Base-by-base conservation (phyloP, 352 stramenopile genomes). In the Globisporangium recalcitrans region DNA sequence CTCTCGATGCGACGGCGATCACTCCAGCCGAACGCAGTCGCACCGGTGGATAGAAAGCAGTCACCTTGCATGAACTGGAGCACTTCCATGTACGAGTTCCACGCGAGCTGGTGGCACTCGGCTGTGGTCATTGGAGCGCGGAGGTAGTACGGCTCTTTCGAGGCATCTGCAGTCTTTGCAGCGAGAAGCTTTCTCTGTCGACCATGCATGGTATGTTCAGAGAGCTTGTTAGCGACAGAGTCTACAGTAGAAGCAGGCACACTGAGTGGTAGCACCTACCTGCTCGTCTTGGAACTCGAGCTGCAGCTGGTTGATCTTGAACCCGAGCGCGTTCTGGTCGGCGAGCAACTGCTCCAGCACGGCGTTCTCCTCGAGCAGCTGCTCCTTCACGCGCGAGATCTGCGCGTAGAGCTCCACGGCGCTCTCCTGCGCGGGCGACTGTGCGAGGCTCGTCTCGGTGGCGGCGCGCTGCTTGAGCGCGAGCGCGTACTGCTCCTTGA, bases 311-410 rank as follows among this genome's bases (percentile, higher is more conserved):
- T 75, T 55, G 29, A 80, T 64, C 55, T 69, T 75, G 22, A 75
- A 68, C 44, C 75, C 61, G 54, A 86, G 75, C 36, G 75, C 69
- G n/a, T 61, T 60, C 40, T 84, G 75, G n/a, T 70, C 63, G 13
- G 74, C 63, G 24, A 72, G 59, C n/a, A 77, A 63, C 13, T 75
- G 66, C 27, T 77, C 69, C 56, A 88, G 64, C 62, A 72, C 62
- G 9, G 82, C 70, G 55, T 87, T 85, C 57, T 83, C 78, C 54
- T 69, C 59, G 10, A 70, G 63, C 14, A 90, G 71, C 48, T 69
- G 64, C 55, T 90, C 77, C 29, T 82, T 82, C 21, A 74, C 62
- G 29, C 71, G 66, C 46, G 75, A 78, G 38, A 85, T 58, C 47
- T 84, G 62, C 64, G 75, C 71, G 64, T 88, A 90, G 29, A 74